phyloP scores from a whole-genome alignment of 2,329 filamentous ascomycete species.

The Alternaria solani region DNA sequence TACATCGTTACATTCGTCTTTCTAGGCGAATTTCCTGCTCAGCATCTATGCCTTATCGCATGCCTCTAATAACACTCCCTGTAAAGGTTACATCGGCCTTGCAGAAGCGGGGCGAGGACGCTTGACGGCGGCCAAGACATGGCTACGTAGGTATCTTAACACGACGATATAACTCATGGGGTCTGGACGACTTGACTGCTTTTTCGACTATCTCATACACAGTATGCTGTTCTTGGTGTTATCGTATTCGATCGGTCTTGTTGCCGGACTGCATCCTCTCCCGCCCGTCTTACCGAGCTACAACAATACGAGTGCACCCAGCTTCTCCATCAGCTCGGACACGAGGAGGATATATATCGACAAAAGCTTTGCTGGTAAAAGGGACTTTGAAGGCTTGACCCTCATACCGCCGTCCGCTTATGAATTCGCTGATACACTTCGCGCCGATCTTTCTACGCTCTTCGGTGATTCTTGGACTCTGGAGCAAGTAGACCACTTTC shows the following conservation, averaged over 20 bases:
- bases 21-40: not conserved
- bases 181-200: not conserved
- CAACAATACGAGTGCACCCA: constrained; percentile 16
- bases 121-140: constrained; percentile 9
- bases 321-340: constrained; percentile 33
- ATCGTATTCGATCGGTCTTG: not conserved
- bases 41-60: not conserved
- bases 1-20: not conserved
- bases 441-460: constrained; percentile 54
- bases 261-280: constrained; percentile 49
- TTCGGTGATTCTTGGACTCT: constrained; percentile 56
- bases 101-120: constrained; percentile 15
- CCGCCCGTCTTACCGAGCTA: constrained; percentile 47
- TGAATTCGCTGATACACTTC: constrained; percentile 60
- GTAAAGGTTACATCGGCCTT: constrained; percentile 19
- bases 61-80: not conserved
- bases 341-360: constrained; percentile 55
- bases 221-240: constrained; percentile 1
- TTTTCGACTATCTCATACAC: not conserved
- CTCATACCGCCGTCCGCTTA: constrained; percentile 60
- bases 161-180: not conserved
- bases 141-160: constrained; percentile 6
- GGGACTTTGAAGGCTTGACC: constrained; percentile 58
- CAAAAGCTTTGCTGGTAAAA: constrained; percentile 47
- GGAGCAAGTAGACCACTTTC: constrained; percentile 47